Percentiles rank a stretch among this genome's conserved stretches.
These are phyloP conservation scores for Orbilia blumenaviensis DNA, from an alignment of 2,329 filamentous ascomycete species.

Conservation along the genomic window DNA sequence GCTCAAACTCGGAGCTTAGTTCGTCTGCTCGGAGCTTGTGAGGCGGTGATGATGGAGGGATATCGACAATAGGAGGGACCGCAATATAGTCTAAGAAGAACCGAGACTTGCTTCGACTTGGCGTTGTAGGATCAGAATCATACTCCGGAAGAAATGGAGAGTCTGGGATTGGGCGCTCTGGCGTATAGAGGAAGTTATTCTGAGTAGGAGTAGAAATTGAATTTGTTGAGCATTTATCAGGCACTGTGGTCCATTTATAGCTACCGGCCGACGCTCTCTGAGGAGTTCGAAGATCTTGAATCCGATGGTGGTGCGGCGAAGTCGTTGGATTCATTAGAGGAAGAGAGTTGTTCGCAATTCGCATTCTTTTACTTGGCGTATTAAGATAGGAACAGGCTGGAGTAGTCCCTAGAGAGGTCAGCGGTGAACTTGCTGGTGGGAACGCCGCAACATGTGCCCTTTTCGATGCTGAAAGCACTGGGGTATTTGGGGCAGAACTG, in stretches of 20 bases:
- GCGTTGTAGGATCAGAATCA: slow-evolving; percentile 5
- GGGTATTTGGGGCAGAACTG: slow-evolving; percentile 31
- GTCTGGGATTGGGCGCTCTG: slow-evolving; percentile 29
- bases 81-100: slow-evolving; percentile 40
- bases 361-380: slow-evolving; percentile 31
- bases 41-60: background rate
- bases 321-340: slow-evolving; percentile 39
- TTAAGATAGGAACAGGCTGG: slow-evolving; percentile 19
- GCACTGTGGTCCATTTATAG: slow-evolving; percentile 26
- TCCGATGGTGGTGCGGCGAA: slow-evolving; percentile 5
- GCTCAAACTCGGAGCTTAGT: background rate
- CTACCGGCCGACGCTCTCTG: slow-evolving; percentile 28
- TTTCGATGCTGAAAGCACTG: slow-evolving; percentile 20
- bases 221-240: slow-evolving; percentile 11
- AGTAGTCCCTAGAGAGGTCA: slow-evolving; percentile 26
- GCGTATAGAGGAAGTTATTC: background rate
- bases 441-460: slow-evolving; percentile 28
- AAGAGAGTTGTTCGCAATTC: slow-evolving; percentile 6
- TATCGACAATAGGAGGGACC: slow-evolving; percentile 13
- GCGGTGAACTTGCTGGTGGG: slow-evolving; percentile 24
- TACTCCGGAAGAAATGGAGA: slow-evolving; percentile 29
- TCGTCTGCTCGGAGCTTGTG: background rate
- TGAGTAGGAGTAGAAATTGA: slow-evolving; percentile 23
- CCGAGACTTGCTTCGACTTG: background rate
- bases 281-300: slow-evolving; percentile 30